Evolutionary conservation across 768 basidiomycete species (phyloP).

Genomic region (Lactarius sanguifluus): DNA sequence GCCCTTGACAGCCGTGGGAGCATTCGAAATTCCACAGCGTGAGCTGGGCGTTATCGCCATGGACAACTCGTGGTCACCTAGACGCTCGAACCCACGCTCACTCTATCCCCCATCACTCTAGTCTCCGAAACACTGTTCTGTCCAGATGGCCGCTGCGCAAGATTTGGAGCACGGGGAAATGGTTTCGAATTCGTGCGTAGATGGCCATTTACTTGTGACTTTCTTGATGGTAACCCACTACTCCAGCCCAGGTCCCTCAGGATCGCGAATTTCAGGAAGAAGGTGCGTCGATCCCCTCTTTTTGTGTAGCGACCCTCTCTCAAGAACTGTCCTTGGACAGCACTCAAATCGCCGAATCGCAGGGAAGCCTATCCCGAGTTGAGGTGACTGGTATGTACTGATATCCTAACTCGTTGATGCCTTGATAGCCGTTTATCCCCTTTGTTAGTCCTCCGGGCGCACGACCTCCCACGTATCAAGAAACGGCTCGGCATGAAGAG

Average conservation of each 20-base stretch:
- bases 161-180: background rate
- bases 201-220: background rate
- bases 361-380: background rate
- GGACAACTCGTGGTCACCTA: too few relatives aligned
- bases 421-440: background rate
- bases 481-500: background rate
- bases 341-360: background rate
- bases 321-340: background rate
- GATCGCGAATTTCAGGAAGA: background rate
- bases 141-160: background rate
- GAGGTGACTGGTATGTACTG: background rate
- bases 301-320: background rate
- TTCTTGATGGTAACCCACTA: background rate
- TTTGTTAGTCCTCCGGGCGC: background rate
- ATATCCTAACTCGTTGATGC: background rate
- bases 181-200: background rate
- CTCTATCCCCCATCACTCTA: background rate
- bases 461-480: background rate
- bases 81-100: background rate
- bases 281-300: background rate
- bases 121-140: background rate
- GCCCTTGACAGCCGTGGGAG: too few relatives aligned
- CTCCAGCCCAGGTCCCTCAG: background rate
- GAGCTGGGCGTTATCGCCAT: too few relatives aligned
- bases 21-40: too few relatives aligned